Evolutionary conservation across 176 grass and related monocot species (phyloP).

Genomic region (Melocanna baccifera): DNA sequence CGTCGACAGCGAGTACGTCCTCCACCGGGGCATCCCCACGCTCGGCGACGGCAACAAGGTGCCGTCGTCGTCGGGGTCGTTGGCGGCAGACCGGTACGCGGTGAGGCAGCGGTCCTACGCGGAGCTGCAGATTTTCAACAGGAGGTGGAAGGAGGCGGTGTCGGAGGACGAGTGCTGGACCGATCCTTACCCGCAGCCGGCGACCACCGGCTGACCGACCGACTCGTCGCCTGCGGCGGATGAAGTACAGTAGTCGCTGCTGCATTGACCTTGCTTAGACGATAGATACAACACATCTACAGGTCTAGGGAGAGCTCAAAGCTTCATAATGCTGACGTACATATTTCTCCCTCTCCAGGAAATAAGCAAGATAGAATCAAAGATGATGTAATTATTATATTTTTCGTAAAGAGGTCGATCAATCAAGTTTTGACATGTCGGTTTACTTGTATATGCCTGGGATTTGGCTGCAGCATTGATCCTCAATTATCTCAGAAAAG

Average conservation of each 20-base stretch:
- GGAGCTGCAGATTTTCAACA: constrained; percentile 63
- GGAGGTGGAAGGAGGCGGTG: constrained; percentile 66
- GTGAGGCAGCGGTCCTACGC: constrained; percentile 71
- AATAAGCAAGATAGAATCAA: constrained; percentile 2
- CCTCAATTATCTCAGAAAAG: background rate
- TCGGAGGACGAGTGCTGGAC: constrained; percentile 71
- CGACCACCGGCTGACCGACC: constrained; percentile 1
- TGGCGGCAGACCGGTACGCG: constrained; percentile 37
- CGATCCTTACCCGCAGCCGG: constrained; percentile 51
- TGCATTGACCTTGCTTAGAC: constrained; percentile 16
- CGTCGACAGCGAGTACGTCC: constrained; percentile 79
- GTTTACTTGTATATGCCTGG: background rate
- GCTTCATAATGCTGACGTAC: constrained; percentile 12
- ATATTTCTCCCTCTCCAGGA: background rate
- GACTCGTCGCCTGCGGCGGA: background rate
- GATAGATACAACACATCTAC: constrained; percentile 8
- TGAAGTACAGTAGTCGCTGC: background rate
- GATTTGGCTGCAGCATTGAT: background rate
- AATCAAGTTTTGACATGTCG: constrained; percentile 19
- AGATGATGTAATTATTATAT: background rate
- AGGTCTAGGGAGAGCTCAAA: background rate
- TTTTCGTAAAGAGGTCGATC: background rate
- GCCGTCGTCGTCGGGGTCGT: background rate
- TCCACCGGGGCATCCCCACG: constrained; percentile 70
- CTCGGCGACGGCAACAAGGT: constrained; percentile 59